Evolutionary conservation across 306 rosid genomes (phyloP).

Genomic region (Malus domestica): ASM211411v1 NC_041804.1:1063501-1064000

Average conservation of each 20-base stretch:
- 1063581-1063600: neutral
- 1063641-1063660: neutral
- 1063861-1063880: neutral
- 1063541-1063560: neutral
- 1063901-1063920: neutral
- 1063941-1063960: neutral
- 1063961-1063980: neutral
- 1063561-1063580: neutral
- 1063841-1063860: neutral
- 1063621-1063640: neutral
- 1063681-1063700: neutral
- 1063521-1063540: neutral
- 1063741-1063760: neutral
- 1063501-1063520: neutral
- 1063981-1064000: neutral
- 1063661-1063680: neutral
- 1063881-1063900: neutral
- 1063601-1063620: neutral
- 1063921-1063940: neutral
- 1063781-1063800: neutral
- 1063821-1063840: neutral
- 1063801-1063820: neutral
- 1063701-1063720: neutral
- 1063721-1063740: neutral
- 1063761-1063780: neutral